phyloP scores from a whole-genome alignment of 306 rosid species.

The Lathyrus oleraceus region DNA sequence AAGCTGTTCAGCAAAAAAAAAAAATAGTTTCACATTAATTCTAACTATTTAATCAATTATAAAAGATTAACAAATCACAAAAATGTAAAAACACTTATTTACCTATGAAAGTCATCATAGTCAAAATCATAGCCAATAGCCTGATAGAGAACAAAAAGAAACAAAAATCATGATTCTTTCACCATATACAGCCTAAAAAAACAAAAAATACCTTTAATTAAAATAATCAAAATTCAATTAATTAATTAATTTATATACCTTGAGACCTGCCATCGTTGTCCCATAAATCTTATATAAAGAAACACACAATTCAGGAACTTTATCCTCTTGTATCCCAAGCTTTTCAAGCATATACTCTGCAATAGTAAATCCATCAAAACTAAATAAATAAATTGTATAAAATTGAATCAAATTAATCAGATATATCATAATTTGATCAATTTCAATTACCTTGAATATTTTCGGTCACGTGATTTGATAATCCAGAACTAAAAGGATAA shows the following conservation, averaged over 20 bases:
- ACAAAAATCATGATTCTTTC: conserved; percentile 17
- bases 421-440: not conserved
- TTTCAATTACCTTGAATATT: conserved; percentile 63
- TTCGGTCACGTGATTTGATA: conserved; percentile 55
- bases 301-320: conserved; percentile 60
- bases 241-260: conserved; percentile 38
- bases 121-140: conserved; percentile 75
- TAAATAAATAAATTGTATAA: conserved; percentile 7
- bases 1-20: conserved; percentile 46
- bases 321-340: conserved; percentile 61
- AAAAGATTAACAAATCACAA: not conserved
- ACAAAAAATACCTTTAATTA: not conserved
- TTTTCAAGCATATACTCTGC: conserved; percentile 69
- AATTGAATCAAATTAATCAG: not conserved
- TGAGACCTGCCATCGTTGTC: conserved; percentile 94
- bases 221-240: not conserved
- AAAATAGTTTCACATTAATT: conserved; percentile 8
- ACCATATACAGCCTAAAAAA: not conserved
- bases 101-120: conserved; percentile 85
- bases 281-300: conserved; percentile 75
- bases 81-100: conserved; percentile 15
- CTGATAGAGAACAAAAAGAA: conserved; percentile 48
- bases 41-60: not conserved
- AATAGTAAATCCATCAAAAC: conserved; percentile 13
- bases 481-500: conserved; percentile 72